phyloP scores from a whole-genome alignment of 371 early-diverging fungal genomes.

The Cokeromyces recurvatus region DNA sequence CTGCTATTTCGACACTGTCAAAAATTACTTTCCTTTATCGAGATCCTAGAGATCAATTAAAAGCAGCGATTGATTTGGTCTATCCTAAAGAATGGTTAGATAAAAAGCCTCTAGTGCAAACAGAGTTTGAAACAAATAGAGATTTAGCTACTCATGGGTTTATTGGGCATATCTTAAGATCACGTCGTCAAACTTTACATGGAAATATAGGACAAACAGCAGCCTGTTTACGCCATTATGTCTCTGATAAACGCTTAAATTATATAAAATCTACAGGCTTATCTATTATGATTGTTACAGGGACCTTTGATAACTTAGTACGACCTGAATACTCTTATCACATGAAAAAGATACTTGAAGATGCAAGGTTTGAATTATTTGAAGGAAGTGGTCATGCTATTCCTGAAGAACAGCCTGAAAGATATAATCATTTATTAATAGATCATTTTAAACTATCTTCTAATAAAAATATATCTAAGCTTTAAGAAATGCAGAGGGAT shows the following conservation, averaged over 20 bases:
- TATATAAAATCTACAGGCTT: constrained; percentile 24
- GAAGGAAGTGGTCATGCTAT: constrained; percentile 43
- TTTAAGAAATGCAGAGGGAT: neutral
- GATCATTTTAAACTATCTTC: constrained; percentile 13
- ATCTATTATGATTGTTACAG: constrained; percentile 37
- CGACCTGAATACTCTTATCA: constrained; percentile 30
- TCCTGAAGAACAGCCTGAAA: constrained; percentile 31
- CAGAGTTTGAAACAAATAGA: constrained; percentile 22
- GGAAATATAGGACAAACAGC: constrained; percentile 34
- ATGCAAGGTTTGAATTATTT: constrained; percentile 32
- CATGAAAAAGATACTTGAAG: constrained; percentile 18
- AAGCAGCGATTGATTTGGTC: constrained; percentile 29
- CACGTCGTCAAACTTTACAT: constrained; percentile 28
- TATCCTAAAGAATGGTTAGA: constrained; percentile 34
- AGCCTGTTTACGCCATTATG: constrained; percentile 33
- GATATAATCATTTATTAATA: constrained; percentile 30
- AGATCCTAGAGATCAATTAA: constrained; percentile 30
- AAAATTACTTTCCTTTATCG: constrained; percentile 26
- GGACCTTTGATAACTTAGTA: constrained; percentile 33
- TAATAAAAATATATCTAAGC: neutral
- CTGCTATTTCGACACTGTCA: constrained; percentile 24
- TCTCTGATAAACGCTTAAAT: constrained; percentile 30
- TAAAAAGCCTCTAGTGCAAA: constrained; percentile 9
- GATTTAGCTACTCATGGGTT: constrained; percentile 26
- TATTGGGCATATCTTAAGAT: constrained; percentile 11